These are phyloP conservation scores for Talaromyces marneffei DNA, from an alignment of 2,329 filamentous ascomycete genomes.

Conservation along the genomic window DNA sequence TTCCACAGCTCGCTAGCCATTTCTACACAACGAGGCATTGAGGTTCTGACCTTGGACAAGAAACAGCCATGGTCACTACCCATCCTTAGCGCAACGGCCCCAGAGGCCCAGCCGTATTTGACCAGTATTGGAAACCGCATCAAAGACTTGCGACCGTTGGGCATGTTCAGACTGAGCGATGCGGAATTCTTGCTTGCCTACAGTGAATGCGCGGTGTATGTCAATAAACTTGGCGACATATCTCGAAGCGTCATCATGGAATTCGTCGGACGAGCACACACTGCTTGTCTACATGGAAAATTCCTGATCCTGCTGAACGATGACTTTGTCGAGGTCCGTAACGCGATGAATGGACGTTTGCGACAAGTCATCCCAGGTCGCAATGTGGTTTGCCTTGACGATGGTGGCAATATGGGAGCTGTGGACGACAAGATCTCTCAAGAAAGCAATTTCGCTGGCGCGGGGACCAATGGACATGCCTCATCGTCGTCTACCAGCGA, in stretches of 20 bases:
- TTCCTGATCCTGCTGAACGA: constrained; percentile 92
- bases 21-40: constrained; percentile 83
- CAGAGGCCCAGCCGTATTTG: constrained; percentile 56
- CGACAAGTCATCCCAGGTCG: constrained; percentile 90
- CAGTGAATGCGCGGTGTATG: constrained; percentile 92
- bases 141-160: constrained; percentile 74
- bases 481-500: constrained; percentile 21
- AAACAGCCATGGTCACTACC: constrained; percentile 94
- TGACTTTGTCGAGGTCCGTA: constrained; percentile 94
- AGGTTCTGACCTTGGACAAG: constrained; percentile 94
- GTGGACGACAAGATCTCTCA: neutral
- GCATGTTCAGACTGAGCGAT: constrained; percentile 93
- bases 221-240: constrained; percentile 97
- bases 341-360: constrained; percentile 89
- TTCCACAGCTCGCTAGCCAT: constrained; percentile 94
- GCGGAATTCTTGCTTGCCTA: constrained; percentile 91
- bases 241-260: constrained; percentile 94
- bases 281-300: constrained; percentile 81
- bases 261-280: constrained; percentile 88
- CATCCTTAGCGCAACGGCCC: constrained; percentile 62
- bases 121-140: constrained; percentile 81
- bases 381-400: constrained; percentile 85
- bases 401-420: constrained; percentile 48
- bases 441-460: constrained; percentile 21
- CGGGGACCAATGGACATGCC: constrained; percentile 22